Conservation (phyloP, 106 monocot genomes). For the Vanilla planifolia region DNA sequence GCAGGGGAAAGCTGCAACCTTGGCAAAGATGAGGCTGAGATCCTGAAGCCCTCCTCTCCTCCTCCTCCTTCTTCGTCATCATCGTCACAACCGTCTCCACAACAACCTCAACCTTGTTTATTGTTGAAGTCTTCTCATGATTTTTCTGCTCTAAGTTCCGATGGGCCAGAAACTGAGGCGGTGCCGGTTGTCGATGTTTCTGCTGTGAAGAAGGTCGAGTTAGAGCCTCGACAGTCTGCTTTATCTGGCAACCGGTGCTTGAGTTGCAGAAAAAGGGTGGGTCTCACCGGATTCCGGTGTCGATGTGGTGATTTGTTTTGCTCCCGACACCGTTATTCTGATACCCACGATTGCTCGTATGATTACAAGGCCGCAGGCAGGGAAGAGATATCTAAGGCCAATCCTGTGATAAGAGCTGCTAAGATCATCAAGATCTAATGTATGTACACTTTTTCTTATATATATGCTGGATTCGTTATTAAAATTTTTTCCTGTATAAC, state of each 20-base stretch:
- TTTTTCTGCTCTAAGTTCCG: conserved; percentile 15
- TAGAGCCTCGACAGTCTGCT: conserved; percentile 10
- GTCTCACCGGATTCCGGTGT: conserved; percentile 85
- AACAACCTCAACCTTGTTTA: conserved; percentile 12
- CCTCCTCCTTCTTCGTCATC: conserved; percentile 1
- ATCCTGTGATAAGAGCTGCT: conserved; percentile 69
- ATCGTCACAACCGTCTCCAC: conserved; percentile 5
- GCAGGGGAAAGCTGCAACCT: conserved; percentile 79
- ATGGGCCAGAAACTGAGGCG: background rate
- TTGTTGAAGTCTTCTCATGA: conserved; percentile 36
- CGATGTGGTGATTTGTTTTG: conserved; percentile 88
- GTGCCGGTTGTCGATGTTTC: background rate
- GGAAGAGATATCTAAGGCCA: conserved; percentile 81
- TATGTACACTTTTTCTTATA: background rate
- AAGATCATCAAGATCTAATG: conserved; percentile 88
- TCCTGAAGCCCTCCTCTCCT: conserved; percentile 49
- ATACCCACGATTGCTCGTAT: conserved; percentile 70
- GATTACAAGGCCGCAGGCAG: conserved; percentile 86
- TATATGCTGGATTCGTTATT: background rate
- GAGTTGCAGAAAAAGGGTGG: conserved; percentile 62
- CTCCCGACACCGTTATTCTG: conserved; percentile 60
- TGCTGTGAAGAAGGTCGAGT: background rate
- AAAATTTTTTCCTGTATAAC: too few species aligned
- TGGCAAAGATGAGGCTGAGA: conserved; percentile 76
- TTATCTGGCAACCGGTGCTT: conserved; percentile 42